Conservation (phyloP, 768 basidiomycete species). For the Trametes cubensis region DNA sequence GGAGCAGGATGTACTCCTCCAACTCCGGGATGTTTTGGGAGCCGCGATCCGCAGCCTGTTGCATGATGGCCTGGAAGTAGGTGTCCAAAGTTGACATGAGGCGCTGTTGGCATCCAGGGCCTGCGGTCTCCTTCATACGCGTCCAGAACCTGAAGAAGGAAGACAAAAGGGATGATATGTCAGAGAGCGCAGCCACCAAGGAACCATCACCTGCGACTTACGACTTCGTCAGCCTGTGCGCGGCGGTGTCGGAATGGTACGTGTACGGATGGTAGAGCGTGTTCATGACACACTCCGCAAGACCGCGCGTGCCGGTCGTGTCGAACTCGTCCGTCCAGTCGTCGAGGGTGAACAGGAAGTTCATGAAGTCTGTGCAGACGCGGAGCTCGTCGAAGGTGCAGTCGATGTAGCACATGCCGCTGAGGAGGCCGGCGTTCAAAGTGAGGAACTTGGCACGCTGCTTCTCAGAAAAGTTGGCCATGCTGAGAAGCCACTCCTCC, state of each 20-base stretch:
- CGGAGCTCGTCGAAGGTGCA: constrained; percentile 59
- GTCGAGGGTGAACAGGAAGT: constrained; percentile 46
- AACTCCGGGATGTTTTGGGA: constrained; percentile 39
- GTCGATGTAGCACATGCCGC: constrained; percentile 64
- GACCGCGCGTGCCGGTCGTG: constrained; percentile 23
- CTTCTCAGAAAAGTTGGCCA: constrained; percentile 36
- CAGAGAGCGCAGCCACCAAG: constrained; percentile 3
- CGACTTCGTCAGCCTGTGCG: constrained; percentile 24
- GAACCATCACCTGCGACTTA: constrained; percentile 9
- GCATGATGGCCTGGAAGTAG: constrained; percentile 37
- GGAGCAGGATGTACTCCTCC: constrained; percentile 54
- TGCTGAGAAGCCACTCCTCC: constrained; percentile 39
- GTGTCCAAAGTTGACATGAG: constrained; percentile 36
- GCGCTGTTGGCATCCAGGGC: constrained; percentile 41
- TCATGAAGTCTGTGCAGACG: constrained; percentile 70
- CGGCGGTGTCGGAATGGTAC: constrained; percentile 33
- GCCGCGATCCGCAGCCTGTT: constrained; percentile 36
- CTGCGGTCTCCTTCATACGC: constrained; percentile 42
- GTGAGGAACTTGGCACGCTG: constrained; percentile 47
- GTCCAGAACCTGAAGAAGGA: constrained; percentile 35
- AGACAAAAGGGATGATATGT: constrained; percentile 8
- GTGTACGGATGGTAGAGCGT: constrained; percentile 33
- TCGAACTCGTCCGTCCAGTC: constrained; percentile 45
- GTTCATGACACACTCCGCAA: constrained; percentile 35
- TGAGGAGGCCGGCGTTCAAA: constrained; percentile 67